Conservation (phyloP, 441 rosid genomes). For the Eruca vesicaria region DNA sequence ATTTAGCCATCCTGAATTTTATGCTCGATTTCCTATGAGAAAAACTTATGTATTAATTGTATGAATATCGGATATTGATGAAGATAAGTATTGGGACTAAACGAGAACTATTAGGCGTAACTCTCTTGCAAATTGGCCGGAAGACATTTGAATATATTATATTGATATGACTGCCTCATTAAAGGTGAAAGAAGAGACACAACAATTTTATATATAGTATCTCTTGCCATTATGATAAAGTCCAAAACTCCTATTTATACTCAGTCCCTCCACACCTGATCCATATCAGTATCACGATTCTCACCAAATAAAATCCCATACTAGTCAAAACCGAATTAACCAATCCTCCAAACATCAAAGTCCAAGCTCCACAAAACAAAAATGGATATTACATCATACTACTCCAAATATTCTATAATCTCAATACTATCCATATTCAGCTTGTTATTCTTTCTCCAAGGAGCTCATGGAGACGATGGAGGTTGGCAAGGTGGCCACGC, state of each 20-base stretch:
- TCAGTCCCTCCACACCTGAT: slow-evolving; percentile 6
- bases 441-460: slow-evolving; percentile 39
- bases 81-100: background rate
- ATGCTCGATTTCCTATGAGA: background rate
- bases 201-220: background rate
- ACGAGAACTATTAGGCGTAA: slow-evolving; percentile 15
- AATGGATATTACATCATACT: slow-evolving; percentile 2
- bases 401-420: slow-evolving; percentile 10
- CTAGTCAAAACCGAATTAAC: slow-evolving; percentile 26
- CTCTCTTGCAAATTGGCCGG: slow-evolving; percentile 14
- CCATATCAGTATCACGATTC: slow-evolving; percentile 20
- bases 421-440: slow-evolving; percentile 21
- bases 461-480: slow-evolving; percentile 51
- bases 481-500: slow-evolving; percentile 87
- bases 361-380: background rate
- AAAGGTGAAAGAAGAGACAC: background rate
- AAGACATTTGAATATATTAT: slow-evolving; percentile 8
- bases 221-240: background rate
- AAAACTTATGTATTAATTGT: background rate
- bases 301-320: slow-evolving; percentile 21
- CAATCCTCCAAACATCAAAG: background rate
- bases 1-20: background rate
- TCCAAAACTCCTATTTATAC: slow-evolving; percentile 42
- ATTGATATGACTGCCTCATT: slow-evolving; percentile 3
- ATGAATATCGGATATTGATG: background rate